phyloP scores from a whole-genome alignment of 129 eudicot genomes.

The Tanacetum coccineum region DNA sequence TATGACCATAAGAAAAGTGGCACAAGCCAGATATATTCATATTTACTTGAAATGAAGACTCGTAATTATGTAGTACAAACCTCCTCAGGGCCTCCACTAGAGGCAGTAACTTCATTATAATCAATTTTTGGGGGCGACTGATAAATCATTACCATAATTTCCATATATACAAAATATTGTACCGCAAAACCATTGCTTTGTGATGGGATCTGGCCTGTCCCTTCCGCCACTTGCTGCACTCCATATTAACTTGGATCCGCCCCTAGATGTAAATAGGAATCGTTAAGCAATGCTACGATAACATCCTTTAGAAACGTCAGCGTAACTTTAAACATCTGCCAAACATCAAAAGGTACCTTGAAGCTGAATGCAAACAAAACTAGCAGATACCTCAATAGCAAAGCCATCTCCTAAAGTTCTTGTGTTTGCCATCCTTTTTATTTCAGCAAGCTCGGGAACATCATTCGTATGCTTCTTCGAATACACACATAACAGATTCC shows the following conservation, averaged over 20 bases:
- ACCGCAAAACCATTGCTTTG: conserved; percentile 92
- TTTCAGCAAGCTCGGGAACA: conserved; percentile 78
- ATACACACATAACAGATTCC: conserved; percentile 88
- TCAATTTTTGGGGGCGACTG: conserved; percentile 55
- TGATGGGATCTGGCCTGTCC: conserved; percentile 94
- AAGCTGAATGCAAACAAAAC: conserved; percentile 2
- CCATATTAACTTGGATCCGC: conserved; percentile 94
- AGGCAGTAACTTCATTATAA: conserved; percentile 43
- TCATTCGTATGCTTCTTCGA: conserved; percentile 96
- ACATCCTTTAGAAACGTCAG: too few relatives aligned
- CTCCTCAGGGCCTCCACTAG: conserved; percentile 63
- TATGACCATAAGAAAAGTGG: background rate
- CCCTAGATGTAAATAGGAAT: conserved; percentile 37
- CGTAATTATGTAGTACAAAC: conserved; percentile 36
- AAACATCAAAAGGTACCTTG: too few relatives aligned
- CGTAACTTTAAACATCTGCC: too few relatives aligned
- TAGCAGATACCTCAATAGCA: conserved; percentile 69
- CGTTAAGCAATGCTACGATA: background rate
- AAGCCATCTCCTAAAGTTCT: conserved; percentile 85
- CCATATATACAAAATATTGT: conserved; percentile 18
- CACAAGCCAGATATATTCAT: too few relatives aligned
- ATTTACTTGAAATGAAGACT: background rate
- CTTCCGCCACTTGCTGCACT: conserved; percentile 99
- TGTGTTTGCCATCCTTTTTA: conserved; percentile 83
- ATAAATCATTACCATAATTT: conserved; percentile 58